Base-by-base conservation (phyloP, 2,329 filamentous ascomycete genomes). In the Orbilia ellipsospora region DNA sequence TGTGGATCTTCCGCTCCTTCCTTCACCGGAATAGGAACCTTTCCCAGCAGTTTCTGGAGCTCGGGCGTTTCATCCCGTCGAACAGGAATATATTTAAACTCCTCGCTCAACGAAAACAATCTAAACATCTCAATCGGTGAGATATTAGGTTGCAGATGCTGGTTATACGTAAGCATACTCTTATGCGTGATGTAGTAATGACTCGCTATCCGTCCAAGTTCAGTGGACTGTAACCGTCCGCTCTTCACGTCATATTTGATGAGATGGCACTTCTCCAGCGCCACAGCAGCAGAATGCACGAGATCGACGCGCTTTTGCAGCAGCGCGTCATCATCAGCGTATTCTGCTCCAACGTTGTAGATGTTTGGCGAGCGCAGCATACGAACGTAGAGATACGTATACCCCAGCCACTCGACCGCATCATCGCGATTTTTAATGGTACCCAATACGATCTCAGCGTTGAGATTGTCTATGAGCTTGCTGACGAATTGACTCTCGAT, bases 1-100 rank as follows among this genome's bases (percentile, higher is more conserved):
- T 97, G 93, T 0, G 95, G 90, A 83, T 99, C 95, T 81, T 99
- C 95, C 60, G 98, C 94, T 79, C 93, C 93, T 83, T 99, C 95
- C 83, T 99, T 99, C 79, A 99, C 93, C 2, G 95, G 95, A 66
- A 99, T 93, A 1, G 95, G 95, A 0, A 99, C 95, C 78, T 92
- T 88, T 8, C 91, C 90, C 20, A 99, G 86, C 36, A 99, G 86
- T 82, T 98, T 97, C 4, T 93, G 93, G 63, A 99, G 86, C 83
- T 99, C 95, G 36, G 99, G 86, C 85, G 98, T 98, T 85, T 99
- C 95, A 80, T 99, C 95, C 81, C 97, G 94, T 50, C 95, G 91
- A 42, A 99, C 94, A 1, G 95, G 95, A 50, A 99, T 99, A 82
- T 96, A 99, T 83, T 97, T 98, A 87, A 99, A 99, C 82, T 99